A percentile compares a stretch with the other conserved stretches of the same genome.
These are phyloP conservation scores for Aureobasidium sp. DNA, from an alignment of 2,329 filamentous ascomycete species.

Conservation along the genomic window DNA sequence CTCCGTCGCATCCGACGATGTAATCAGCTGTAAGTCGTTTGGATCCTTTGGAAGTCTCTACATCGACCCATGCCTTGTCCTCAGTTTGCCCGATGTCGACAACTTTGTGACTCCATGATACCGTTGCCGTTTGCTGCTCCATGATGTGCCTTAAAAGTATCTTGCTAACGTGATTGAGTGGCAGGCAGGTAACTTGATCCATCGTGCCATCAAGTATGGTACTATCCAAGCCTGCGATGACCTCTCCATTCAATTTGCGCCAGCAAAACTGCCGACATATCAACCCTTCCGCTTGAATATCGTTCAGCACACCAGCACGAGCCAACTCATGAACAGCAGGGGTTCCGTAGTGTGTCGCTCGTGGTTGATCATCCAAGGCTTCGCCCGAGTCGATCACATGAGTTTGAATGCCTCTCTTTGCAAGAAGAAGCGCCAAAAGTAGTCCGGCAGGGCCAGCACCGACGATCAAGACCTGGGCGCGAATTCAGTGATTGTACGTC, in stretches of 20 bases:
- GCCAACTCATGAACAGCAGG: conserved; percentile 40
- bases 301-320: conserved; percentile 39
- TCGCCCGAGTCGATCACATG: background rate
- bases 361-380: background rate
- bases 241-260: conserved; percentile 28
- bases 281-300: conserved; percentile 32
- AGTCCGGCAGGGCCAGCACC: conserved; percentile 47
- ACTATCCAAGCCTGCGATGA: background rate
- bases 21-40: background rate
- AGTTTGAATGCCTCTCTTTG: conserved; percentile 29
- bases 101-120: background rate
- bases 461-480: conserved; percentile 36
- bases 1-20: background rate
- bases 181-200: background rate
- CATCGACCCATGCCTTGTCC: background rate
- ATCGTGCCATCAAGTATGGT: background rate
- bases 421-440: conserved; percentile 43
- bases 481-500: background rate
- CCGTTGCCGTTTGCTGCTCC: background rate
- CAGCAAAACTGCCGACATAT: conserved; percentile 30
- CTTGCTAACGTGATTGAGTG: background rate
- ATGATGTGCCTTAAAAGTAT: background rate
- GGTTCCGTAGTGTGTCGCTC: background rate
- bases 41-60: background rate
- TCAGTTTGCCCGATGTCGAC: background rate